Evolutionary conservation across 805 yeast genomes (phyloP).

Genomic region (Pichia ethanolica): DNA sequence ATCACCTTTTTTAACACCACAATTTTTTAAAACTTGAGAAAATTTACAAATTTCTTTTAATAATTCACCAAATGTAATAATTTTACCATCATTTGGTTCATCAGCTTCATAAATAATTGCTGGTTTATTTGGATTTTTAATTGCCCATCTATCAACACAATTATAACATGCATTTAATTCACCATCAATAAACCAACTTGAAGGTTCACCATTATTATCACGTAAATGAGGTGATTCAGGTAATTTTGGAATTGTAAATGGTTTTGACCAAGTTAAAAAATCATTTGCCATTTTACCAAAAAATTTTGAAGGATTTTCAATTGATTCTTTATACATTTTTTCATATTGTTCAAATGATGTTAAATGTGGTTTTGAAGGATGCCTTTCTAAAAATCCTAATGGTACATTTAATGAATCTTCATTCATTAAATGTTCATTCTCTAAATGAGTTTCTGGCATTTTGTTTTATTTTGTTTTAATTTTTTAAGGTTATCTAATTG

Average conservation of each 20-base stretch:
- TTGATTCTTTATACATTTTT: slow-evolving; percentile 44
- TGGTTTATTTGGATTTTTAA: slow-evolving; percentile 58
- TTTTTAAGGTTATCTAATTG: not conserved
- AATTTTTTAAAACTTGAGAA: slow-evolving; percentile 56
- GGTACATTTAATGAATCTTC: slow-evolving; percentile 26
- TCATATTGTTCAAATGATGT: slow-evolving; percentile 43
- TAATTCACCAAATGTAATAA: slow-evolving; percentile 63
- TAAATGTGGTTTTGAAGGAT: slow-evolving; percentile 41
- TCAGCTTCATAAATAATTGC: slow-evolving; percentile 81
- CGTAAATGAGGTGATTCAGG: slow-evolving; percentile 36
- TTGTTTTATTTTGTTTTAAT: not conserved
- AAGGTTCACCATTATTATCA: slow-evolving; percentile 42
- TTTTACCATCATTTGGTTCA: slow-evolving; percentile 57
- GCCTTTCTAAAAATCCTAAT: slow-evolving; percentile 30
- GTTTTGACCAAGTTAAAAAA: slow-evolving; percentile 44
- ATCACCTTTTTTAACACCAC: slow-evolving; percentile 75
- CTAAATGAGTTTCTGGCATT: slow-evolving; percentile 20
- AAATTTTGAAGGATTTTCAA: slow-evolving; percentile 46
- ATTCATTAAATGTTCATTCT: slow-evolving; percentile 28
- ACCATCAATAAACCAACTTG: slow-evolving; percentile 77
- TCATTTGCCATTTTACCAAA: slow-evolving; percentile 48
- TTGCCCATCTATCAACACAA: slow-evolving; percentile 78
- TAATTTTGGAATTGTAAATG: slow-evolving; percentile 40
- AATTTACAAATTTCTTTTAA: slow-evolving; percentile 62
- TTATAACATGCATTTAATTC: slow-evolving; percentile 74